Evolutionary conservation across 805 yeast genomes (phyloP).

Genomic region (Sporopachydermia quercuum): DNA sequence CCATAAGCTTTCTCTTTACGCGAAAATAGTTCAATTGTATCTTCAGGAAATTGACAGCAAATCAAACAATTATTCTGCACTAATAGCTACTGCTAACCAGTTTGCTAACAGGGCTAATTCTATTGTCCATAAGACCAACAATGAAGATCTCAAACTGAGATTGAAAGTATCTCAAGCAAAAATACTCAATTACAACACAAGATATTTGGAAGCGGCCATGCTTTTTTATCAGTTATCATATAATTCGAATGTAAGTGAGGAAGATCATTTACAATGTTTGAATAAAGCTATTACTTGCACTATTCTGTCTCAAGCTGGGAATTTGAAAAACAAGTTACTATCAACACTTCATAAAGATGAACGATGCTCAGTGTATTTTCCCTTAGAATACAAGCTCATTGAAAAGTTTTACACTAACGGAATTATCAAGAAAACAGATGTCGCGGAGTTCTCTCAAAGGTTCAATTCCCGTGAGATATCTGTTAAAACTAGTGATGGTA

Average conservation of each 20-base stretch:
- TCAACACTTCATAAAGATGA: not conserved
- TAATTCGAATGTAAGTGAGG: not conserved
- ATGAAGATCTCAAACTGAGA: not conserved
- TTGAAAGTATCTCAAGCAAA: not conserved
- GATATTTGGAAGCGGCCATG: constrained; percentile 1
- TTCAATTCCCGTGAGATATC: not conserved
- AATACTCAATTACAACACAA: not conserved
- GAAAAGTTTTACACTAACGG: not conserved
- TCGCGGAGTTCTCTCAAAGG: not conserved
- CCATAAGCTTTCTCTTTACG: not conserved
- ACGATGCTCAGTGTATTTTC: not conserved
- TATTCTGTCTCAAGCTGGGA: not conserved
- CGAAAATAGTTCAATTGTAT: not conserved
- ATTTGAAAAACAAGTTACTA: not conserved
- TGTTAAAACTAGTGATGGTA: not conserved
- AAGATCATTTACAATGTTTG: not conserved
- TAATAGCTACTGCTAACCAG: not conserved
- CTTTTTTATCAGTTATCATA: not conserved
- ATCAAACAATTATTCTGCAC: not conserved
- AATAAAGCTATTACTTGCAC: not conserved
- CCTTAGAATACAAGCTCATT: not conserved
- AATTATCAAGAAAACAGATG: not conserved
- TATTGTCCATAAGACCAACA: not conserved
- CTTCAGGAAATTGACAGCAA: not conserved
- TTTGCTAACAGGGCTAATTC: not conserved